phyloP scores from a whole-genome alignment of 192 early-diverging fungal genomes.

The Coemansia sp. region DNA sequence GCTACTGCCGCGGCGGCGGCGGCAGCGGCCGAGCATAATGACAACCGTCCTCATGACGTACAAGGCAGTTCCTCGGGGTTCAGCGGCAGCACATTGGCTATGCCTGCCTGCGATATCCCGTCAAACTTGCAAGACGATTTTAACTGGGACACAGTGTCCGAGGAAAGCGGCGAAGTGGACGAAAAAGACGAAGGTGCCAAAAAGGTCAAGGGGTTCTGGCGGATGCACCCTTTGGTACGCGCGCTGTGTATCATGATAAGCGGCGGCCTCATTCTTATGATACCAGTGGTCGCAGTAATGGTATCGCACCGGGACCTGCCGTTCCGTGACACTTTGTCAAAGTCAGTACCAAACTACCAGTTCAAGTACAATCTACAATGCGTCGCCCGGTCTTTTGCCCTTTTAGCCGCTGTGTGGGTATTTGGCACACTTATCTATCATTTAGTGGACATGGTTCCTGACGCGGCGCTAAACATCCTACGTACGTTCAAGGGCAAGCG shows the following conservation, averaged over 20 bases:
- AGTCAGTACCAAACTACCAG: constrained; percentile 17
- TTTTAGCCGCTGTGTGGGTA: constrained; percentile 55
- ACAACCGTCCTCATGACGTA: not conserved
- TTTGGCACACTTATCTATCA: constrained; percentile 59
- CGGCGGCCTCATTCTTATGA: constrained; percentile 57
- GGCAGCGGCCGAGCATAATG: not conserved
- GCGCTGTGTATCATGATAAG: constrained; percentile 58
- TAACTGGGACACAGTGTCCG: constrained; percentile 48
- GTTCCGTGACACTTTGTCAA: constrained; percentile 26
- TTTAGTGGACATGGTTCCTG: constrained; percentile 61
- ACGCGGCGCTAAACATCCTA: constrained; percentile 55
- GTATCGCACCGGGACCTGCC: constrained; percentile 46
- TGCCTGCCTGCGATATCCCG: constrained; percentile 47
- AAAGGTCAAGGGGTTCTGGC: constrained; percentile 51
- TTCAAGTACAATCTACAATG: constrained; percentile 37
- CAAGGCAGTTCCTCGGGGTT: constrained; percentile 10
- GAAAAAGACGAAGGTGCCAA: constrained; percentile 35
- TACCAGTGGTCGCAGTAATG: constrained; percentile 57
- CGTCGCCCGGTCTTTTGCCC: constrained; percentile 53
- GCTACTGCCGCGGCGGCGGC: not conserved
- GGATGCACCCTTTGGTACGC: constrained; percentile 60
- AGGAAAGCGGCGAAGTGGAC: constrained; percentile 21
- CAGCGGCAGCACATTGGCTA: constrained; percentile 36
- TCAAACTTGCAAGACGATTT: constrained; percentile 50
- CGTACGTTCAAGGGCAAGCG: constrained; percentile 50